phyloP scores from a whole-genome alignment of 441 rosid species.

The Brassica balearica region DNA sequence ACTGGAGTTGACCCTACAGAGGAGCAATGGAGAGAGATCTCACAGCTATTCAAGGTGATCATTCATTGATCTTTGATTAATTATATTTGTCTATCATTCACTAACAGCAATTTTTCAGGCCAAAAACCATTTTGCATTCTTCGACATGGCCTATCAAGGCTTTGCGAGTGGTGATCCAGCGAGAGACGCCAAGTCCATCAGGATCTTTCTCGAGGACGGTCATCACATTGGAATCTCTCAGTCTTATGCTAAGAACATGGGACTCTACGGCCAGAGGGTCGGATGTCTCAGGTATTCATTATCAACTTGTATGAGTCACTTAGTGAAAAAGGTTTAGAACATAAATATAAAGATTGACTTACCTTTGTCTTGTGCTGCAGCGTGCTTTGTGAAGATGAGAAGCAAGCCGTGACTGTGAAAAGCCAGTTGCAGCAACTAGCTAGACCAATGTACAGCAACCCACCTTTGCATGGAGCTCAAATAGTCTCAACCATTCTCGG shows the following conservation, averaged over 20 bases:
- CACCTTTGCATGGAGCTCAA: slow-evolving; percentile 91
- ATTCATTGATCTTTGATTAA: too few relatives aligned
- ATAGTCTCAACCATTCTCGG: slow-evolving; percentile 83
- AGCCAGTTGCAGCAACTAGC: slow-evolving; percentile 98
- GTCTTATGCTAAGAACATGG: slow-evolving; percentile 98
- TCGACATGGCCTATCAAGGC: slow-evolving; percentile 98
- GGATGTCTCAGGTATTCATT: slow-evolving; percentile 88
- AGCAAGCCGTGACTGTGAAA: slow-evolving; percentile 83
- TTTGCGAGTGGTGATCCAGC: slow-evolving; percentile 99
- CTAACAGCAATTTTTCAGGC: slow-evolving; percentile 50
- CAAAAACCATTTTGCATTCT: slow-evolving; percentile 87
- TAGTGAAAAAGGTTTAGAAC: too few relatives aligned
- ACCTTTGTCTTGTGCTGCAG: slow-evolving; percentile 47
- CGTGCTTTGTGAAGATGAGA: slow-evolving; percentile 83
- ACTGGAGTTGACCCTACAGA: slow-evolving; percentile 97
- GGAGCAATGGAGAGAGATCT: slow-evolving; percentile 94
- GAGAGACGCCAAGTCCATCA: slow-evolving; percentile 90
- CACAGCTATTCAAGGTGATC: slow-evolving; percentile 71
- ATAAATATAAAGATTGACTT: too few relatives aligned
- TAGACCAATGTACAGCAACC: slow-evolving; percentile 98
- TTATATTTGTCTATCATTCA: too few relatives aligned
- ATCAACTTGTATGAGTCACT: too few relatives aligned
- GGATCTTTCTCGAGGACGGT: slow-evolving; percentile 94
- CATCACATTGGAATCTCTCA: slow-evolving; percentile 90
- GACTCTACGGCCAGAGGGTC: slow-evolving; percentile 97